phyloP scores from a whole-genome alignment of 768 basidiomycete species.

The Cystofilobasidium ferigula region DNA sequence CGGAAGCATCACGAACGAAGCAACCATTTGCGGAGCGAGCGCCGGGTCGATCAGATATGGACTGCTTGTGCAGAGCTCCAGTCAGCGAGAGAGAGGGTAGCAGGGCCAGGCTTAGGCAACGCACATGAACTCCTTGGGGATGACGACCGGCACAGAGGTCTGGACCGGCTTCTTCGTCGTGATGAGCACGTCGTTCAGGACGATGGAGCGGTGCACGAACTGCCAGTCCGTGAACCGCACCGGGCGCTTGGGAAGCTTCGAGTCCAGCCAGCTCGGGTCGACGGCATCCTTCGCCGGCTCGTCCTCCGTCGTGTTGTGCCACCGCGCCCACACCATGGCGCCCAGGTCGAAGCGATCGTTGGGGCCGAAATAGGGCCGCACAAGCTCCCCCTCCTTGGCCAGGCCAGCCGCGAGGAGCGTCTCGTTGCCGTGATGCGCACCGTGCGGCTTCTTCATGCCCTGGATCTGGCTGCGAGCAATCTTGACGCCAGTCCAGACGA shows the following conservation, averaged over 20 bases:
- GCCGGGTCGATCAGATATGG: not conserved
- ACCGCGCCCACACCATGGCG: not conserved
- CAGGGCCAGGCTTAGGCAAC: not conserved
- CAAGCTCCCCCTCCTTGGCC: not conserved
- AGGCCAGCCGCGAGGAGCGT: not conserved
- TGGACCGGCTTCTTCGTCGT: not conserved
- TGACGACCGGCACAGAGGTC: not conserved
- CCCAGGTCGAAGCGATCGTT: not conserved
- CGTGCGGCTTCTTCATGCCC: no score
- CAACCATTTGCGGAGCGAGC: not conserved
- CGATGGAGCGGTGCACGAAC: not conserved
- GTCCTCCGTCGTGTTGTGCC: not conserved
- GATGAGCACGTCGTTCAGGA: not conserved
- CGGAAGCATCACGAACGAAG: not conserved
- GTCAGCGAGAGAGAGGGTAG: not conserved
- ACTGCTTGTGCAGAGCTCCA: not conserved
- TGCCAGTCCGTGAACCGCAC: not conserved
- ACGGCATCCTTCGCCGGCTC: not conserved
- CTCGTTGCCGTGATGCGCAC: no score
- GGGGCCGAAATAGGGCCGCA: not conserved
- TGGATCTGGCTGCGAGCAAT: no score
- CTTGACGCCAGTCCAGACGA: not conserved
- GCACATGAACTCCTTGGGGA: not conserved
- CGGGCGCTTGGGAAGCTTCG: not conserved
- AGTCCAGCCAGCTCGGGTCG: not conserved